These are phyloP conservation scores for Cystoderma amianthinum DNA, from an alignment of 768 basidiomycete species.

Conservation along the genomic window DNA sequence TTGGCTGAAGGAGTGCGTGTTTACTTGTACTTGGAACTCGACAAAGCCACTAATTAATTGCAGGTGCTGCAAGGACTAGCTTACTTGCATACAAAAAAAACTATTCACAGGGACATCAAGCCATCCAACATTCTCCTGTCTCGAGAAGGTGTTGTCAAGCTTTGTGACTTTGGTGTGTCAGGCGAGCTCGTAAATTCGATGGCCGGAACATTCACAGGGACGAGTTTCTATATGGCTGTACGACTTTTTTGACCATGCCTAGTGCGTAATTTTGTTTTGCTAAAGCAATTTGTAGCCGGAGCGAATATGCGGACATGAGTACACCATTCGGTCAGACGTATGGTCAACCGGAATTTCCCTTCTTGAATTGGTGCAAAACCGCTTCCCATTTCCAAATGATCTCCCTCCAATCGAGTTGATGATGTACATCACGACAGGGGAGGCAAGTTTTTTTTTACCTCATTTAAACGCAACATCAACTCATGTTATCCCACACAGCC, in stretches of 20 bases:
- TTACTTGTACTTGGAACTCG: background rate
- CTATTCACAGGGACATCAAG: constrained; percentile 95
- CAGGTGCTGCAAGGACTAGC: constrained; percentile 88
- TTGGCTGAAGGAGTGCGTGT: constrained; percentile 83
- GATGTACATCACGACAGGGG: constrained; percentile 80
- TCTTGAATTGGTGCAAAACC: constrained; percentile 88
- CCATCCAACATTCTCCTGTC: constrained; percentile 91
- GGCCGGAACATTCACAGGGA: constrained; percentile 96
- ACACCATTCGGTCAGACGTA: constrained; percentile 93
- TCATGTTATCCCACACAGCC: constrained; percentile 37
- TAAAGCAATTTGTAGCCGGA: constrained; percentile 58
- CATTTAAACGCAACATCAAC: too few species aligned
- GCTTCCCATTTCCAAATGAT: constrained; percentile 92
- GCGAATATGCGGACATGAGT: constrained; percentile 86
- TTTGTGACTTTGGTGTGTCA: constrained; percentile 96
- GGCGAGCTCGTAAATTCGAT: constrained; percentile 88
- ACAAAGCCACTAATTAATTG: background rate
- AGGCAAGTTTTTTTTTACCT: constrained; percentile 44
- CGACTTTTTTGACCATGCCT: constrained; percentile 24
- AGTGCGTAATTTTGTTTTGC: constrained; percentile 5
- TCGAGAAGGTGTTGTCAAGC: constrained; percentile 82
- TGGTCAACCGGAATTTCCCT: constrained; percentile 97
- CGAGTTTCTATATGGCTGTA: constrained; percentile 98
- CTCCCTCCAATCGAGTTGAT: constrained; percentile 92
- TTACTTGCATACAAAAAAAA: constrained; percentile 85